Evolutionary conservation across 164 flowering plant genomes (phyloP).

Genomic region (Vitis rupestris): DNA sequence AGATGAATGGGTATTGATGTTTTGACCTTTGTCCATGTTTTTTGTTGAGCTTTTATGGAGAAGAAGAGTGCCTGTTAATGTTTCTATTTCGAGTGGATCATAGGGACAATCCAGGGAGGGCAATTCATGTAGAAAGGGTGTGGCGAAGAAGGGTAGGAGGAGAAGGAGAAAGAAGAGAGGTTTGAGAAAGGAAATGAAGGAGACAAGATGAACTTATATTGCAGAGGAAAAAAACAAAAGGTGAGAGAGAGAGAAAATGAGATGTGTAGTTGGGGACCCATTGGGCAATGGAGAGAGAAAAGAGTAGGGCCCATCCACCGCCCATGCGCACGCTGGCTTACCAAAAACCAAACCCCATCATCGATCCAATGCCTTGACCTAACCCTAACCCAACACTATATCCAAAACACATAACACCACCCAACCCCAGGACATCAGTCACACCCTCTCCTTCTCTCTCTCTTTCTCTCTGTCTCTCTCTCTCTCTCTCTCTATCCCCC

Average conservation of each 20-base stretch:
- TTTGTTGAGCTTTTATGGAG: too few relatives aligned
- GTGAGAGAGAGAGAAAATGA: constrained; percentile 30
- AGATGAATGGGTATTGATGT: too few relatives aligned
- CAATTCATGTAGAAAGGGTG: too few relatives aligned
- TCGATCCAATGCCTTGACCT: constrained; percentile 50
- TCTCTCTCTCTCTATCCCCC: constrained; percentile 3
- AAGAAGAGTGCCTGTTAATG: too few relatives aligned
- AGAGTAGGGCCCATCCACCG: constrained; percentile 59
- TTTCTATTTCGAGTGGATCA: too few relatives aligned
- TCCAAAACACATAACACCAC: constrained; percentile 8
- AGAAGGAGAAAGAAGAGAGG: not conserved
- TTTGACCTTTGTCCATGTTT: too few relatives aligned
- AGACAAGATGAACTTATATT: not conserved
- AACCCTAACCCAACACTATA: constrained; percentile 49
- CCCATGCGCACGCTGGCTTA: constrained; percentile 77
- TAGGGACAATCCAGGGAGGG: not conserved
- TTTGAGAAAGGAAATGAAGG: not conserved
- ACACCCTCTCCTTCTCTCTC: constrained; percentile 16
- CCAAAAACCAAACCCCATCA: constrained; percentile 41
- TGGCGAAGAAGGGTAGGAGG: not conserved
- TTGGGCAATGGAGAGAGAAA: constrained; percentile 4
- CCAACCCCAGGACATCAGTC: constrained; percentile 2
- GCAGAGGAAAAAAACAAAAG: constrained; percentile 7
- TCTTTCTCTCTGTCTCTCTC: not conserved
- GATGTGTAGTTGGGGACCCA: constrained; percentile 20